Evolutionary conservation across 768 basidiomycete species (phyloP).

Genomic region (Cyclocybe aegerita): DNA sequence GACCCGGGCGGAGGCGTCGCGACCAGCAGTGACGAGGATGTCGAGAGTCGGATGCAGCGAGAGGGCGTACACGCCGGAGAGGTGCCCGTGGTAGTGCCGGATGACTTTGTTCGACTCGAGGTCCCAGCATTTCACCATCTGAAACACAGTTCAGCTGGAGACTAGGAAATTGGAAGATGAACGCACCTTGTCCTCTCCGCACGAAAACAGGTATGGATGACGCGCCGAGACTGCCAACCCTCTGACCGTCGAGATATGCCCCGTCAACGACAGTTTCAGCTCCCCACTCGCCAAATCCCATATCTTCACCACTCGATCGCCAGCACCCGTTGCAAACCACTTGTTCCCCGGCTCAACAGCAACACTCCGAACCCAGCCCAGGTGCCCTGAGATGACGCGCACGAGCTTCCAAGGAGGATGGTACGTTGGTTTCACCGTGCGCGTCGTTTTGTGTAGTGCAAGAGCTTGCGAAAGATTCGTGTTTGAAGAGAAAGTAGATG

Average conservation of each 20-base stretch:
- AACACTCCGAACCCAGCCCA: conserved; percentile 96
- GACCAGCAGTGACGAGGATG: conserved; percentile 90
- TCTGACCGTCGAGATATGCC: conserved; percentile 95
- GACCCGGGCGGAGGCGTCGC: conserved; percentile 95
- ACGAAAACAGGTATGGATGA: conserved; percentile 97
- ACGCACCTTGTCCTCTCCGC: conserved; percentile 89
- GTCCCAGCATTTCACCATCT: conserved; percentile 99
- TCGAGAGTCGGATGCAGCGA: conserved; percentile 95
- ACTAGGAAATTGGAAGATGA: neutral
- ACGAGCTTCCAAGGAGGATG: conserved; percentile 96
- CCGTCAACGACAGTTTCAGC: conserved; percentile 92
- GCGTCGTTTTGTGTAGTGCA: conserved; percentile 87
- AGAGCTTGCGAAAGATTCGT: conserved; percentile 84
- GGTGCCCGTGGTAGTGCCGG: conserved; percentile 96
- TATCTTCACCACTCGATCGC: conserved; percentile 97
- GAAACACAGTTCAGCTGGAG: conserved; percentile 1
- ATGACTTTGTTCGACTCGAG: conserved; percentile 99
- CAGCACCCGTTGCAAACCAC: conserved; percentile 98
- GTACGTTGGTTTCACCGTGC: conserved; percentile 93
- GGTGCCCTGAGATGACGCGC: conserved; percentile 95
- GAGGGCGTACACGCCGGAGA: conserved; percentile 95
- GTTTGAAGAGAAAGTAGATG: conserved; percentile 68
- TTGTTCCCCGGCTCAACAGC: conserved; percentile 98
- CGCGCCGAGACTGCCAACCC: conserved; percentile 90
- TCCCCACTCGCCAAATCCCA: conserved; percentile 99